Percentiles rank a stretch among this genome's conserved stretches.
These are phyloP conservation scores for Pythium brachiatum DNA, from an alignment of 352 stramenopile genomes.

Conservation along the genomic window DNA sequence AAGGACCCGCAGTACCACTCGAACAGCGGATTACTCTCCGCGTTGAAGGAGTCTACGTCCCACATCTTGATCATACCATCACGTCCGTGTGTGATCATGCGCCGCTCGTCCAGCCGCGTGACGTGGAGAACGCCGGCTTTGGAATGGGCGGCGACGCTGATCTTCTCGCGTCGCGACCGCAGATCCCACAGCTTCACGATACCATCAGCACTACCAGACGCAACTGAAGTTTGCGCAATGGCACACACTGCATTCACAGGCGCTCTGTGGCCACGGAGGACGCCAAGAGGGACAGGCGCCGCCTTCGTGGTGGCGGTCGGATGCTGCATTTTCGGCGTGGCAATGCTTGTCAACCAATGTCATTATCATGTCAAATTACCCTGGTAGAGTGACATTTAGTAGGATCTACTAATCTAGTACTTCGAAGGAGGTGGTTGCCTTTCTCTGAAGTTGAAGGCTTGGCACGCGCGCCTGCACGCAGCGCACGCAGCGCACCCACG, in stretches of 20 bases:
- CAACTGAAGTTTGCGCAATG: slow-evolving; percentile 33
- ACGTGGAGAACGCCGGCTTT: slow-evolving; percentile 74
- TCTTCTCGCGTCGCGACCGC: slow-evolving; percentile 47
- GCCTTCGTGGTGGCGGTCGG: slow-evolving; percentile 5
- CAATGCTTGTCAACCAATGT: slow-evolving; percentile 1
- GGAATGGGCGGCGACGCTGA: slow-evolving; percentile 45
- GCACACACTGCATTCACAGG: slow-evolving; percentile 65
- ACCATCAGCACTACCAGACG: slow-evolving; percentile 61
- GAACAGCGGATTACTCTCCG: slow-evolving; percentile 3
- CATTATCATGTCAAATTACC: not conserved
- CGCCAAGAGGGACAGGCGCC: slow-evolving; percentile 45
- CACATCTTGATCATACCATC: slow-evolving; percentile 73
- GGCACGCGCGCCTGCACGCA: not conserved
- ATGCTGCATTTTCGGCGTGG: not conserved
- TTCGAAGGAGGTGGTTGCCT: slow-evolving; percentile 8
- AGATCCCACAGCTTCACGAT: slow-evolving; percentile 76
- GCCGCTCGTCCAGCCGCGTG: slow-evolving; percentile 17
- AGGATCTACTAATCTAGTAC: too few relatives aligned
- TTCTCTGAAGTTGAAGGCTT: not conserved
- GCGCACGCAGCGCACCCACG: too few relatives aligned
- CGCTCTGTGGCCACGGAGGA: slow-evolving; percentile 63
- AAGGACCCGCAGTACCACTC: slow-evolving; percentile 32
- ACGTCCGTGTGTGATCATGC: slow-evolving; percentile 65
- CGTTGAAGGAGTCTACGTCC: slow-evolving; percentile 21
- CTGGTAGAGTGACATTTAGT: not conserved